Evolutionary conservation across 2,329 filamentous ascomycete species (phyloP).

Genomic region (Talaromyces atroroseus): DNA sequence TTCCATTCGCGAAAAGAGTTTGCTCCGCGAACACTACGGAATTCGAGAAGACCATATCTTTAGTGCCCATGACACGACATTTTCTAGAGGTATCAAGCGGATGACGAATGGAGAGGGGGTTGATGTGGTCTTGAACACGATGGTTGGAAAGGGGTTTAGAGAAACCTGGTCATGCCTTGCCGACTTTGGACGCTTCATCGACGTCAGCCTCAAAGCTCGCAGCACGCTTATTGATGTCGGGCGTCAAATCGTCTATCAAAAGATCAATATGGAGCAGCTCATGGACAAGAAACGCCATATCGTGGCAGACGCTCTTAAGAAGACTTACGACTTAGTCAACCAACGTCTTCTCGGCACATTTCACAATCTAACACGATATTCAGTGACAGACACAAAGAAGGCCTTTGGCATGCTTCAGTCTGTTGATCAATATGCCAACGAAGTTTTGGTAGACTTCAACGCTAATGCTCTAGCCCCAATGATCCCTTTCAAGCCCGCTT

Average conservation of each 20-base stretch:
- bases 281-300: neutral
- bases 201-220: neutral
- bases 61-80: conserved; percentile 4
- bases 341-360: neutral
- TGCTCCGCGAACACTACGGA: conserved; percentile 12
- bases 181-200: neutral
- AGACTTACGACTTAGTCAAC: neutral
- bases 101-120: conserved; percentile 22
- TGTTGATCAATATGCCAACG: neutral
- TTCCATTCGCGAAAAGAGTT: conserved; percentile 11
- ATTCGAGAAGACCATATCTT: conserved; percentile 13
- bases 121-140: conserved; percentile 11
- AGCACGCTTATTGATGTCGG: neutral
- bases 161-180: neutral
- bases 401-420: neutral
- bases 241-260: neutral
- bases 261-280: neutral
- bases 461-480: neutral
- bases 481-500: neutral
- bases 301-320: neutral
- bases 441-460: neutral
- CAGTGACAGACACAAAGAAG: neutral
- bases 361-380: neutral
- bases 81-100: conserved; percentile 4
- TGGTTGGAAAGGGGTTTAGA: neutral